Base-by-base conservation (phyloP, 352 stramenopile genomes). In the Aphanomyces astaci region DNA sequence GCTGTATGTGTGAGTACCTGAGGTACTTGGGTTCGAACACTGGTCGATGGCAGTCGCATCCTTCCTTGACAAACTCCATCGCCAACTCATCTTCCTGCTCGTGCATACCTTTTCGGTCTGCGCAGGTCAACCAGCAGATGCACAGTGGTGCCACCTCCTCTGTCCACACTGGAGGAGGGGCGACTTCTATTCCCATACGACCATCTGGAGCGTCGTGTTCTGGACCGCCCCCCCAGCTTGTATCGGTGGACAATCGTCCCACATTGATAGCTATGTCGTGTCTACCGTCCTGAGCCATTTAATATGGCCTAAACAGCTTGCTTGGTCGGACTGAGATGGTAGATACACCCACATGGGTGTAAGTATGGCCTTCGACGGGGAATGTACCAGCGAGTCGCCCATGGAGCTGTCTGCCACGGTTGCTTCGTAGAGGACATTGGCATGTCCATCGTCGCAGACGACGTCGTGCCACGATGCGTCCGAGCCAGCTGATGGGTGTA, bases 21-120 rank as follows among this genome's bases (percentile, higher is more conserved):
- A 65, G 40, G 39, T 65, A 65, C 56, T 65, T 65, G 56, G 48
- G 56, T 24, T 65, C 56, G 28, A 65, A 65, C 13, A 65, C 22
- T 3, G 56, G 56, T 19, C 56, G 56, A 27, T 53, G 51, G 56
- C 56, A 65, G 4, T n/a, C 11, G 39, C 56, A 65, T 22, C 39
- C 56, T 48, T 65, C 56, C 36, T 65, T 65, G 15, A 52, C 56
- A 31, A 65, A 65, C 13, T n/a, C 33, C 36, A 65, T 24, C 24
- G 53, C 17, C 28, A n/a, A 7, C 30, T 9, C 36, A 36, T 53
- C 56, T 22, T 59, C 22, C 10, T 32, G 19, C 51, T 55, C 9
- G 19, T 22, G 48, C 19, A 22, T 22, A 24, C 48, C 9, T 24
- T 55, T 7, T 49, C 15, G 40, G 40, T 49, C 48, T 17, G 15